phyloP scores from a whole-genome alignment of 768 basidiomycete species.

The Infundibulicybe gibba region DNA sequence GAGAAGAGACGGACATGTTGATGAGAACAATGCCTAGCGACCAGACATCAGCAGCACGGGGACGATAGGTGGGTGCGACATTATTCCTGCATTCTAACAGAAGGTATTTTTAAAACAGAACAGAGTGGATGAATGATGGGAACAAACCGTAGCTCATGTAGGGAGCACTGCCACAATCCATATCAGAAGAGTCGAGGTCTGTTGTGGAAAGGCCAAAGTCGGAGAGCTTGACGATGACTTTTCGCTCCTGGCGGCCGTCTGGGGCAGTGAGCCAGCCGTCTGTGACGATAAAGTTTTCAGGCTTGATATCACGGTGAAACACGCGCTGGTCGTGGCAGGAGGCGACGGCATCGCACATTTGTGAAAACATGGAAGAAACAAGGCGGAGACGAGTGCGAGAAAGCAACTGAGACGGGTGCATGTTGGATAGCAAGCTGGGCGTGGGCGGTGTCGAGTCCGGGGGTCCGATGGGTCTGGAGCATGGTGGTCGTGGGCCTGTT shows the following conservation, averaged over 20 bases:
- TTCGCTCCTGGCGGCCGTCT: conserved; percentile 65
- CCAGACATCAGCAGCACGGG: conserved; percentile 97
- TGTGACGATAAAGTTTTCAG: conserved; percentile 96
- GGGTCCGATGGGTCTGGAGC: conserved; percentile 42
- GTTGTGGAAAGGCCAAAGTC: conserved; percentile 96
- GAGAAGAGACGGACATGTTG: conserved; percentile 71
- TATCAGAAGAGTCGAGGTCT: conserved; percentile 86
- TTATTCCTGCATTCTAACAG: conserved; percentile 95
- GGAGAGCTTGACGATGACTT: conserved; percentile 92
- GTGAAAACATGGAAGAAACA: conserved; percentile 95
- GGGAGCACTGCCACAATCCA: conserved; percentile 98
- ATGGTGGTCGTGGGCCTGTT: conserved; percentile 89
- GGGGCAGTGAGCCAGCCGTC: conserved; percentile 62
- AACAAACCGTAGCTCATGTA: conserved; percentile 95
- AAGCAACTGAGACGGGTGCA: conserved; percentile 76
- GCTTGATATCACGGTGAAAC: conserved; percentile 98
- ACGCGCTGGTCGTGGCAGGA: conserved; percentile 89
- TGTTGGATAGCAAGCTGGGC: conserved; percentile 84
- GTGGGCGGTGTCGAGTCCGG: conserved; percentile 79
- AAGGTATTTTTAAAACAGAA: conserved; percentile 11
- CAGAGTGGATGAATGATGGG: conserved; percentile 1
- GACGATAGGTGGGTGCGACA: conserved; percentile 89
- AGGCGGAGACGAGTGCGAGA: conserved; percentile 86
- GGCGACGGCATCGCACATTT: conserved; percentile 98
- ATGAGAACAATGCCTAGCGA: conserved; percentile 98